phyloP scores from a whole-genome alignment of 257 asterid genomes.

The Voacanga thouarsii region DNA sequence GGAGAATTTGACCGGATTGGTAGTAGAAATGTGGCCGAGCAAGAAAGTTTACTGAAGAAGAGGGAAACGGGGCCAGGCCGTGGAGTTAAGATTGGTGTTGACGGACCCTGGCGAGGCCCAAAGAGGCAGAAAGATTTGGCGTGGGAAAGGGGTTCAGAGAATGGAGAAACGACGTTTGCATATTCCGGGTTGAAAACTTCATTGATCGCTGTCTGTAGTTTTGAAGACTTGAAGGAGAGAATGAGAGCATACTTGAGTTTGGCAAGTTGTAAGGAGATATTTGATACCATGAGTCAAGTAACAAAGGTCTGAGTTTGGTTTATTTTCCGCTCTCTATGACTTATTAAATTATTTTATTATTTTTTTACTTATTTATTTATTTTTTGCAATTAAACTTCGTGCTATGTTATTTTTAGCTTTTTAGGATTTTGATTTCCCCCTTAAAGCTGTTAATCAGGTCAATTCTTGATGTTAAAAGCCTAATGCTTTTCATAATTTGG shows the following conservation, averaged over 20 bases:
- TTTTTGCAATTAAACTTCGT: background rate
- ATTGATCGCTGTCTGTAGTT: constrained; percentile 77
- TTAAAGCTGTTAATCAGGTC: background rate
- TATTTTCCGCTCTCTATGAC: background rate
- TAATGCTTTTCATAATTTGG: background rate
- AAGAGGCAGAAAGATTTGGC: constrained; percentile 67
- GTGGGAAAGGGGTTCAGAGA: constrained; percentile 45
- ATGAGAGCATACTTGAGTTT: constrained; percentile 75
- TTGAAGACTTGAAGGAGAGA: constrained; percentile 85
- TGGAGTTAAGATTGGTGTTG: constrained; percentile 57
- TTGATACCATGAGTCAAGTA: constrained; percentile 67
- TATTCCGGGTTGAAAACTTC: constrained; percentile 57
- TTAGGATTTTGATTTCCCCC: background rate
- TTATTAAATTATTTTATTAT: background rate
- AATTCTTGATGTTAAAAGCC: background rate
- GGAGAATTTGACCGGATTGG: constrained; percentile 50
- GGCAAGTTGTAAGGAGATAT: constrained; percentile 63
- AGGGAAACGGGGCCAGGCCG: constrained; percentile 52
- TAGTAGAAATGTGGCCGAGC: constrained; percentile 25
- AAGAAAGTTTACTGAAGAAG: constrained; percentile 36
- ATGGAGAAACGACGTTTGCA: constrained; percentile 29
- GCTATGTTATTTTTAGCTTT: background rate
- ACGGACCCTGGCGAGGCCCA: constrained; percentile 83
- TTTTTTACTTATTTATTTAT: background rate
- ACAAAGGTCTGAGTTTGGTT: constrained; percentile 54